Conservation (phyloP, 345 rosid genomes). For the Camelina neglecta region DNA sequence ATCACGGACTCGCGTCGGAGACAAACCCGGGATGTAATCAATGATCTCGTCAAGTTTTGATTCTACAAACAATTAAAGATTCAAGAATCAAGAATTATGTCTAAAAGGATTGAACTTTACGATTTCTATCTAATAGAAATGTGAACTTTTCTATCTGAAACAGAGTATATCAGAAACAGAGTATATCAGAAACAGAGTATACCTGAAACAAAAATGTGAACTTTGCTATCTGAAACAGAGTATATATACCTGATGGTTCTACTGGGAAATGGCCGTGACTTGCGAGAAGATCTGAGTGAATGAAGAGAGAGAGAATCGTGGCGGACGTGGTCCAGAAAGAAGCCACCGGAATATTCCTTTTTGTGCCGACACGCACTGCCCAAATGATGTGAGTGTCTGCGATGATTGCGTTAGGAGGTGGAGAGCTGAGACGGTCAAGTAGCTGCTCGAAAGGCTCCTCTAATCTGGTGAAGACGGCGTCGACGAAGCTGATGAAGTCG, state of each 20-base stretch:
- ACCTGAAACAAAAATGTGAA: not conserved
- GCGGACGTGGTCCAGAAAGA: slow-evolving; percentile 52
- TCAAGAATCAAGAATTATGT: not conserved
- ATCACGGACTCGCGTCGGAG: slow-evolving; percentile 44
- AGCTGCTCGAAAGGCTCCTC: slow-evolving; percentile 52
- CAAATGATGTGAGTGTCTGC: slow-evolving; percentile 44
- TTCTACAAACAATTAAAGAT: slow-evolving; percentile 3
- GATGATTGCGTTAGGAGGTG: slow-evolving; percentile 34
- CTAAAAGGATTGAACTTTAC: not conserved
- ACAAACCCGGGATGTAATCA: slow-evolving; percentile 53
- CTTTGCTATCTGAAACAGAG: not conserved
- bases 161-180: too few relatives aligned
- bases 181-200: too few relatives aligned
- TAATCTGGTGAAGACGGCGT: slow-evolving; percentile 30
- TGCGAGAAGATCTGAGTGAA: slow-evolving; percentile 37
- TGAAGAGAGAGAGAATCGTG: slow-evolving; percentile 37
- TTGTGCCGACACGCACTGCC: slow-evolving; percentile 44
- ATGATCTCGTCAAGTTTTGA: slow-evolving; percentile 40
- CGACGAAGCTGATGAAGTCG: slow-evolving; percentile 34
- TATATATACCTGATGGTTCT: slow-evolving; percentile 44
- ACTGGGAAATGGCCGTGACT: slow-evolving; percentile 42
- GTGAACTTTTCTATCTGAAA: too few relatives aligned
- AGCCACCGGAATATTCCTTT: slow-evolving; percentile 57
- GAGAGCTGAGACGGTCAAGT: slow-evolving; percentile 42
- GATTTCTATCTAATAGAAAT: not conserved